Conservation (phyloP, 2,329 filamentous ascomycete genomes). For the Chrysosphaeria jannelii region DNA sequence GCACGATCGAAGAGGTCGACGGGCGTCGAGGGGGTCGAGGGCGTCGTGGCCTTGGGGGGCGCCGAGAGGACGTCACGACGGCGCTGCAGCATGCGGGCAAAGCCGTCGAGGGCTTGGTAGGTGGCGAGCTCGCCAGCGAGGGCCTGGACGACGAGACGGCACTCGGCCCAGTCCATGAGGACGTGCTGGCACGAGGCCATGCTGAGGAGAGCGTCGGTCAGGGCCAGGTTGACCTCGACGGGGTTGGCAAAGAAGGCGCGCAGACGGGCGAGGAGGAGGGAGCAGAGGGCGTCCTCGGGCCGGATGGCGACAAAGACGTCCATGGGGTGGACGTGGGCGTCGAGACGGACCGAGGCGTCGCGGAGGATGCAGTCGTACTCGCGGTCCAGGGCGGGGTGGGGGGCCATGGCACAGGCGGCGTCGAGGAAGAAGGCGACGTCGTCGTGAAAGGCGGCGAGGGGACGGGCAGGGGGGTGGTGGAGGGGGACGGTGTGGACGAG, state of each 20-base stretch:
- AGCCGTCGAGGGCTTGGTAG: constrained; percentile 35
- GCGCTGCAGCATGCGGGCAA: constrained; percentile 39
- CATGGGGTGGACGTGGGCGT: too few relatives aligned
- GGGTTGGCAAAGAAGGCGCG: constrained; percentile 68
- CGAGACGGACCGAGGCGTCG: too few relatives aligned
- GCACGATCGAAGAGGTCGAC: too few relatives aligned
- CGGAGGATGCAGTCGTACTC: constrained; percentile 41
- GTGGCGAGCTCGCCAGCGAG: constrained; percentile 29
- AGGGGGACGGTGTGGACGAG: constrained; percentile 36
- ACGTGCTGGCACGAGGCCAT: constrained; percentile 65
- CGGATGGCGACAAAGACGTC: too few relatives aligned
- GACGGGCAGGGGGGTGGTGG: constrained; percentile 15
- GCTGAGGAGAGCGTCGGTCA: constrained; percentile 60
- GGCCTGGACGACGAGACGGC: constrained; percentile 22
- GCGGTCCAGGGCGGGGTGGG: constrained; percentile 38
- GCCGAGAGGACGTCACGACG: constrained; percentile 32
- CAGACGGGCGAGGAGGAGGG: constrained; percentile 35
- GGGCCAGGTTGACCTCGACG: constrained; percentile 64
- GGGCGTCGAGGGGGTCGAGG: too few relatives aligned
- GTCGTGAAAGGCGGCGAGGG: constrained; percentile 41
- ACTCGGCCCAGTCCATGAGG: too few relatives aligned
- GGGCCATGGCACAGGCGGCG: constrained; percentile 36
- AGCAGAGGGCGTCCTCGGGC: constrained; percentile 29
- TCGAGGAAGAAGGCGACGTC: constrained; percentile 43
- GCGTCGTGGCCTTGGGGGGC: too few relatives aligned